phyloP scores from a whole-genome alignment of 306 rosid species.

The Mimosa bimucronata region DNA sequence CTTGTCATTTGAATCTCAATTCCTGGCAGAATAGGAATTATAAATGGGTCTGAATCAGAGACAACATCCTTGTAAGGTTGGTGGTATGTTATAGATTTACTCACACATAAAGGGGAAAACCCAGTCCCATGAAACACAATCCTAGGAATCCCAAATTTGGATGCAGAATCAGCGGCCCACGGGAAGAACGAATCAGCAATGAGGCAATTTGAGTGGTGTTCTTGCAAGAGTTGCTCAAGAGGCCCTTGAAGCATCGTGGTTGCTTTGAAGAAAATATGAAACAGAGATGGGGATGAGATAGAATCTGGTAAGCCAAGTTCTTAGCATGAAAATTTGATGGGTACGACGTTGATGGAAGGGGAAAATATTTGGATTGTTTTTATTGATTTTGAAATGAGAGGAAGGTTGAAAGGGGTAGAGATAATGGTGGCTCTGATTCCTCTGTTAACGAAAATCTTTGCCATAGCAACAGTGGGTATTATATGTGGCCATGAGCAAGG shows the following conservation, averaged over 20 bases:
- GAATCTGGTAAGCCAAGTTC: conserved; percentile 41
- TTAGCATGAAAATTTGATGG: neutral
- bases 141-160: conserved; percentile 58
- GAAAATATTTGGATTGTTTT: too few relatives aligned
- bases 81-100: conserved; percentile 23
- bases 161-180: conserved; percentile 53
- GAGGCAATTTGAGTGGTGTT: conserved; percentile 48
- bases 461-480: conserved; percentile 38
- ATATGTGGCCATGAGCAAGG: conserved; percentile 44
- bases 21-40: too few relatives aligned
- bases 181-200: conserved; percentile 58
- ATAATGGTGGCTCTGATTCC: conserved; percentile 45
- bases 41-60: too few relatives aligned
- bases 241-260: conserved; percentile 34
- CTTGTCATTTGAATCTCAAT: too few relatives aligned
- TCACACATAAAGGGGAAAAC: conserved; percentile 49
- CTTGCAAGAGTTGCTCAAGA: conserved; percentile 43
- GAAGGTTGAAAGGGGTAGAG: conserved; percentile 49
- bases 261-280: conserved; percentile 39
- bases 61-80: too few relatives aligned
- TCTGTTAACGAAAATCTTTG: conserved; percentile 44
- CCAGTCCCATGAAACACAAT: conserved; percentile 57
- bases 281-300: neutral
- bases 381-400: conserved; percentile 39
- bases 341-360: neutral